A percentile compares a stretch with the other conserved stretches of the same genome.
These are phyloP conservation scores for Candida namnaoensis DNA, from an alignment of 805 yeast species.

Conservation along the genomic window DNA sequence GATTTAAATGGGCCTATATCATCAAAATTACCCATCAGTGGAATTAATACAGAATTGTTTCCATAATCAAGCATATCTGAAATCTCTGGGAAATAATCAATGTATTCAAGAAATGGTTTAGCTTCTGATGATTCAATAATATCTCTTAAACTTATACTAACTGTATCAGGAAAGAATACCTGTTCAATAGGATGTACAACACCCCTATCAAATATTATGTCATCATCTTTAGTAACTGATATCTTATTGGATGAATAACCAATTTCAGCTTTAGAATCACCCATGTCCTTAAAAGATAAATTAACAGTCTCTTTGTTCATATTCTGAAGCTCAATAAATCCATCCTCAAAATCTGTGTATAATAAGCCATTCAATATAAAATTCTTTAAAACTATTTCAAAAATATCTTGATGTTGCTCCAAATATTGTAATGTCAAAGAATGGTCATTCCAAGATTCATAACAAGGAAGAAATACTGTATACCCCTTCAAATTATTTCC, in stretches of 20 bases:
- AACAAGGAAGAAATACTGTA: constrained; percentile 72
- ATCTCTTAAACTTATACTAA: constrained; percentile 46
- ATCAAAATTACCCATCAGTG: constrained; percentile 48
- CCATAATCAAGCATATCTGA: constrained; percentile 30
- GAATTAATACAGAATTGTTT: constrained; percentile 61
- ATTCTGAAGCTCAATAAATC: constrained; percentile 18
- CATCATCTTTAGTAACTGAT: constrained; percentile 32
- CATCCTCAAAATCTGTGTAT: constrained; percentile 51
- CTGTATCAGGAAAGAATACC: constrained; percentile 45
- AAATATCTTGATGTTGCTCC: constrained; percentile 37
- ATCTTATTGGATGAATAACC: not conserved
- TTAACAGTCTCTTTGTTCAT: constrained; percentile 18
- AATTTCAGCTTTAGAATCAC: constrained; percentile 9
- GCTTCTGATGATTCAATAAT: constrained; percentile 49
- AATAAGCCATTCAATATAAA: constrained; percentile 53
- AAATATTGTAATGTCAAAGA: constrained; percentile 56
- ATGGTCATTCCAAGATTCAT: constrained; percentile 58
- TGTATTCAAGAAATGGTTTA: constrained; percentile 32
- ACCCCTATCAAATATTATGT: constrained; percentile 74
- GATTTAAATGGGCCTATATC: constrained; percentile 38
- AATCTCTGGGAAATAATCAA: constrained; percentile 35
- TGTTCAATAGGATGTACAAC: constrained; percentile 65
- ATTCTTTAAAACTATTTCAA: constrained; percentile 46
- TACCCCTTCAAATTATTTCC: constrained; percentile 53
- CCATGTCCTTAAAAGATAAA: constrained; percentile 6